These are phyloP conservation scores for Ophiocordyceps camponoti-leonardi DNA, from an alignment of 2,329 filamentous ascomycete genomes.

Conservation along the genomic window DNA sequence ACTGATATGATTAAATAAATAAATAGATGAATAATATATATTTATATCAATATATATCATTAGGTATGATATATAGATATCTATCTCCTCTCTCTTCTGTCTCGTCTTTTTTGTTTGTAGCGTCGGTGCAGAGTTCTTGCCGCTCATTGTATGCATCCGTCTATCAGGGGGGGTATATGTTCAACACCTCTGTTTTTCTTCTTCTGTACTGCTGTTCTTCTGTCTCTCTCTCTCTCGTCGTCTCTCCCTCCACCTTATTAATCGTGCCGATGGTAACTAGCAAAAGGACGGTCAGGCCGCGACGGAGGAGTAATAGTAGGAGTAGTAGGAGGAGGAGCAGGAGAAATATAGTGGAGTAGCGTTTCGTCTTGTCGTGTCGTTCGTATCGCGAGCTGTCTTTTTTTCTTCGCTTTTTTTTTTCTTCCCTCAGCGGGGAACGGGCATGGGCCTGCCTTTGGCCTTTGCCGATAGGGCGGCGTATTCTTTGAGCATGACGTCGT, in stretches of 20 bases:
- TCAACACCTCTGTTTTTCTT: background rate
- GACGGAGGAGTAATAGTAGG: background rate
- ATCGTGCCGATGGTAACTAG: background rate
- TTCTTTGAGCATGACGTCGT: slow-evolving; percentile 60
- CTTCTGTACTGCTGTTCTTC: too few relatives aligned
- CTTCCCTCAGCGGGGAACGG: slow-evolving; percentile 6
- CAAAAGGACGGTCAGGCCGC: background rate
- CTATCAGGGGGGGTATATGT: background rate
- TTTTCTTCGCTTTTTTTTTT: background rate
- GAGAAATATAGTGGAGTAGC: background rate
- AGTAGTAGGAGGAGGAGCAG: background rate
- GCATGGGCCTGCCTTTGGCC: slow-evolving; percentile 23
- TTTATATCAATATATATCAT: too few relatives aligned
- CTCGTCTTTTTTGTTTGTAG: background rate
- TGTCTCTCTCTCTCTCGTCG: background rate
- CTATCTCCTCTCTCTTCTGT: background rate
- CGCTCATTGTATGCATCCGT: background rate
- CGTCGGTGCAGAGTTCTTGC: background rate
- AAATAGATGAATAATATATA: too few relatives aligned
- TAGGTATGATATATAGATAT: background rate
- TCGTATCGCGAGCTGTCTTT: background rate
- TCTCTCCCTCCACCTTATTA: background rate
- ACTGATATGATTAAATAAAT: too few relatives aligned
- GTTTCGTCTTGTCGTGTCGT: background rate
- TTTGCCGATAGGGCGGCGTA: slow-evolving; percentile 35